A percentile compares a stretch with the other conserved stretches of the same genome.
phyloP scores from a whole-genome alignment of 257 asterid genomes.

The Solanum corneliomulleri region DNA sequence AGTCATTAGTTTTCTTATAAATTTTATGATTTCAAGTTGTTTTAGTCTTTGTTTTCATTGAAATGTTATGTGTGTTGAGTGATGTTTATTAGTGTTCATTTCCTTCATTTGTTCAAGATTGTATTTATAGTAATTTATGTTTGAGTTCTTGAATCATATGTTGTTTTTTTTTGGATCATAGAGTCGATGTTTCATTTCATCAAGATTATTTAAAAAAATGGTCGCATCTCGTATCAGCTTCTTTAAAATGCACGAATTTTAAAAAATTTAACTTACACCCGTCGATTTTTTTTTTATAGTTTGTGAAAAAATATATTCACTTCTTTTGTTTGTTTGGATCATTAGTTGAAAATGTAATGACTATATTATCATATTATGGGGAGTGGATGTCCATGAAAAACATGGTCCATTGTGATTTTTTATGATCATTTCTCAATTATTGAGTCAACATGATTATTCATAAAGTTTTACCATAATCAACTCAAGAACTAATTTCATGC shows the following conservation, averaged over 20 bases:
- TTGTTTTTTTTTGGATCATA: too few relatives aligned
- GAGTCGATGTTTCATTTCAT: background rate
- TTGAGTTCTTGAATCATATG: background rate
- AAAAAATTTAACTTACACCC: accelerated
- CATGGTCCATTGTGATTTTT: background rate
- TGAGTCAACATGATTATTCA: background rate
- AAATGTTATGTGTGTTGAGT: background rate
- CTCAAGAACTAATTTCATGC: background rate
- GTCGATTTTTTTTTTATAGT: background rate
- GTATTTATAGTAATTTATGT: background rate
- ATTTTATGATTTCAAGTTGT: background rate
- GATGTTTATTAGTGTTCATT: background rate
- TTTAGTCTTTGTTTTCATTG: background rate
- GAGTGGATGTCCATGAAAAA: background rate
- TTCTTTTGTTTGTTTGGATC: background rate
- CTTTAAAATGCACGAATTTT: background rate
- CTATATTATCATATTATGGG: background rate
- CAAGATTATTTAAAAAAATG: background rate
- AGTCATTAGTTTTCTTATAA: background rate
- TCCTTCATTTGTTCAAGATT: background rate
- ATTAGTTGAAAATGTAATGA: background rate
- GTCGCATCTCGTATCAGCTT: accelerated
- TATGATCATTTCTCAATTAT: background rate
- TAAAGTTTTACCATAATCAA: background rate
- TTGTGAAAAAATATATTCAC: background rate